phyloP scores from a whole-genome alignment of 1,284 basidiomycete genomes.

The Xerocomus amazonicus region DNA sequence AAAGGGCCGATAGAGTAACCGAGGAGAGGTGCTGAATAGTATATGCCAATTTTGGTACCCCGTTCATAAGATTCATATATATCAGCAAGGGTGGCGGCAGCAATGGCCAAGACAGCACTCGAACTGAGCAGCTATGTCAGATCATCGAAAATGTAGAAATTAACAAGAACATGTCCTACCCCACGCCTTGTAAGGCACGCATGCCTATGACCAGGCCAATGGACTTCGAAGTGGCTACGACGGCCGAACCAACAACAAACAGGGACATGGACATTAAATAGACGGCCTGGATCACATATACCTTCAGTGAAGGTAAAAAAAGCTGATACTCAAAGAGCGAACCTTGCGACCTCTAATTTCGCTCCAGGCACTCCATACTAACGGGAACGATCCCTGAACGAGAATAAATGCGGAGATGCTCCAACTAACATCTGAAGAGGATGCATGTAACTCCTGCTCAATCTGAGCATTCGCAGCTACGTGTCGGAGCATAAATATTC shows the following conservation, averaged over 20 bases:
- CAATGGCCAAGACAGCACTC: constrained; percentile 74
- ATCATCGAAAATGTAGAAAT: background rate
- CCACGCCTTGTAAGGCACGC: constrained; percentile 63
- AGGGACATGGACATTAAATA: constrained; percentile 64
- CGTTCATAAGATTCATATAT: constrained; percentile 79
- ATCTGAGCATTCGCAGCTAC: constrained; percentile 71
- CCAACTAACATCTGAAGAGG: constrained; percentile 66
- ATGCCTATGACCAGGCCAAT: constrained; percentile 73
- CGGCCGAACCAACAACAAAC: constrained; percentile 60
- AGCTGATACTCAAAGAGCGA: background rate
- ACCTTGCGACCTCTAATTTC: constrained; percentile 83
- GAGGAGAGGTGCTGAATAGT: constrained; percentile 62
- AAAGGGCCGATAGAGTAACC: constrained; percentile 70
- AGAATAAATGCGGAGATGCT: constrained; percentile 78
- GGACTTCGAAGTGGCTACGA: constrained; percentile 58
- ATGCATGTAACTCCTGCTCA: constrained; percentile 62
- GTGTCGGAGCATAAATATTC: background rate
- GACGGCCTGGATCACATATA: constrained; percentile 45
- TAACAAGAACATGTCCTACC: constrained; percentile 35
- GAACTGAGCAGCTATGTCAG: constrained; percentile 31
- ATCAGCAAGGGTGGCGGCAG: constrained; percentile 80
- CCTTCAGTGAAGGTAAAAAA: background rate
- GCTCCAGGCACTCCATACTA: constrained; percentile 71
- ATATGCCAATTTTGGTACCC: constrained; percentile 78
- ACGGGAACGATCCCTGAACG: constrained; percentile 66